Evolutionary conservation across 257 asterid species (phyloP), one percentile per base, ranked within the genome.

Genomic region (Misopates orontium): DNA sequence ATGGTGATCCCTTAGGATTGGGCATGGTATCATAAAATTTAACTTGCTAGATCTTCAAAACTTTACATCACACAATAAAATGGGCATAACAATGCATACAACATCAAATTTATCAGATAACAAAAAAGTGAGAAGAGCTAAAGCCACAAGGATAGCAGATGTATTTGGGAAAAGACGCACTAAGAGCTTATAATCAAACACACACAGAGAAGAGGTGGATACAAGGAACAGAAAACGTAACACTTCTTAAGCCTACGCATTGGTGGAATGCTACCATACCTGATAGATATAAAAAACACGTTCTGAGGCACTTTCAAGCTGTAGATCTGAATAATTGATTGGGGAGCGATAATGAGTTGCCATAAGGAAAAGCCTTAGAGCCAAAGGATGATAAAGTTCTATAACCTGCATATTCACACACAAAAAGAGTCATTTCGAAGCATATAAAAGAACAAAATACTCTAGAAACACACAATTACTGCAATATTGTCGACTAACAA

Each of bases 301-400:
- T 52, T 93, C 97, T 49, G 99, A 93, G 75, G 97, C 92, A 78
- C 84, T 86, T 76, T 93, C 99, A 70, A 93, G 95, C 77, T 66
- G 94, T 65, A 75, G 66, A 61, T 83, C 88, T 23, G 97, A 90
- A 83, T 90, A 93, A 74, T 93, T 93, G 69, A 88, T 82, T 22
- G 97, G 99, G 67, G 97, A 93, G 53, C 95, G 89, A 74, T 93
- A 93, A 77, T 93, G 99, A 60, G 97, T 85, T 66, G 90, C 86
- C 76, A 87, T 77, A 72, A 93, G 83, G 83, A 93, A 93, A 79
- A 86, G 84, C 77, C 96, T 82, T 56, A 93, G 75, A 42, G 97
- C 95, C 80, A 93, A 68, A 21, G 99, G 97, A 80, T 93, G 99
- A 78, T 90, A 93, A 45, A 84, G 75, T 70, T 90, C 92, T 72